Base-by-base conservation (phyloP, 768 basidiomycete species). In the Russula vinacea region DNA sequence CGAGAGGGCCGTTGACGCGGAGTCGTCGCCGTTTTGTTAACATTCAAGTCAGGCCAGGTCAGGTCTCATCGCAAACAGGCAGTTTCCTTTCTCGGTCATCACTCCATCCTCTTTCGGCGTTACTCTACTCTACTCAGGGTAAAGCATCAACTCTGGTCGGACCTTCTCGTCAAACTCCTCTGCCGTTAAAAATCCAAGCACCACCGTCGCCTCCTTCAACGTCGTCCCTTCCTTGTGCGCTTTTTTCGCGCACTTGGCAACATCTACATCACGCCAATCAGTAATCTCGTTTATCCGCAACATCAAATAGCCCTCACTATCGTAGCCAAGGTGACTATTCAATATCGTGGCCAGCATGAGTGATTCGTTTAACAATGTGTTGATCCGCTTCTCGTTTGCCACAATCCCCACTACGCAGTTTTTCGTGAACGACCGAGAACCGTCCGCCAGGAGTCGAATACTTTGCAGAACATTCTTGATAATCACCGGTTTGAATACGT, bases 171-270 rank as follows among this genome's bases (percentile, higher is more conserved):
- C 95, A 76, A 98, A 99, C 75, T 95, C 93, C 73, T 96, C 92
- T 0, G 86, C 79, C 1, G 89, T 89, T 71, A 98, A 75, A 76
- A 91, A 87, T 55, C 92, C 93, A 40, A 98, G 83, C 22, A 86
- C 76, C 52, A 98, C 88, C 13, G 94, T 94, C 47, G 97, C 94
- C 77, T 94, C 90, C 80, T 96, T 98, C 75, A 98, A 73, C 64
- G 97, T 98, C 55, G 88, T 91, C 32, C 97, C 97, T 77, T 99
- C 94, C 75, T 90, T 93, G 82, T 98, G 97, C n/a, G 97, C 97
- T 76, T 98, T 98, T 84, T 99, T 99, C 33, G 97, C 97, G 72
- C 91, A 93, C 78, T 92, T 94, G 56, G 97, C 97, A 56, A 98
- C 97, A 77, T 97, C 94, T 98, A 73, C 49, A 65, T 49, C 16